Conservation (phyloP, 2,329 filamentous ascomycete species). For the Eutypella sp. region DNA sequence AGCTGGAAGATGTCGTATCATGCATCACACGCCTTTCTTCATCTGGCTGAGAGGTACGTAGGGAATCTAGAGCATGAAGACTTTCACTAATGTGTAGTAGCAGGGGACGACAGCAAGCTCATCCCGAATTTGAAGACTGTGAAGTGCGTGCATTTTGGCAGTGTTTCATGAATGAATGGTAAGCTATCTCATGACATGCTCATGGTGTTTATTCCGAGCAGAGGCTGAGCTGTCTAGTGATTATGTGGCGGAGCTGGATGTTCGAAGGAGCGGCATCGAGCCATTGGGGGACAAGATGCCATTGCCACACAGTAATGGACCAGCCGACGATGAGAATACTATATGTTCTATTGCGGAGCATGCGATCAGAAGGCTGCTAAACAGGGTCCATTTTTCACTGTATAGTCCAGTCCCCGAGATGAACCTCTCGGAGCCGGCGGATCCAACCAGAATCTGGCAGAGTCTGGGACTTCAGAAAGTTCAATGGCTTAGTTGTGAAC, state of each 20-base stretch:
- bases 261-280: slow-evolving; percentile 31
- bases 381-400: slow-evolving; percentile 37
- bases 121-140: slow-evolving; percentile 33
- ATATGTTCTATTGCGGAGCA: slow-evolving; percentile 38
- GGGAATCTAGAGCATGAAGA: background rate
- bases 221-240: slow-evolving; percentile 43
- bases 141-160: slow-evolving; percentile 64
- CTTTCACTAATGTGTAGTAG: slow-evolving; percentile 9
- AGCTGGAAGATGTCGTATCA: slow-evolving; percentile 30
- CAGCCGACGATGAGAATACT: slow-evolving; percentile 28
- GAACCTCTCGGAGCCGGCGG: slow-evolving; percentile 11
- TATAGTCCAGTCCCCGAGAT: slow-evolving; percentile 27
- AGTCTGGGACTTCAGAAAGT: slow-evolving; percentile 24
- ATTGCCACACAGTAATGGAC: slow-evolving; percentile 27
- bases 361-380: slow-evolving; percentile 35
- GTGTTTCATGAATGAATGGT: slow-evolving; percentile 68
- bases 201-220: background rate
- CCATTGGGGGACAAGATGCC: slow-evolving; percentile 31
- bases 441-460: slow-evolving; percentile 21
- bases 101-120: slow-evolving; percentile 13
- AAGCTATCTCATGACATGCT: slow-evolving; percentile 11
- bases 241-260: slow-evolving; percentile 60
- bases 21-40: slow-evolving; percentile 27
- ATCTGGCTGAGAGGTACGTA: slow-evolving; percentile 25
- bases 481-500: slow-evolving; percentile 29